Percentiles rank a stretch among this genome's conserved stretches.
Conservation (phyloP, 106 monocot species). For the Allium fistulosum region DNA sequence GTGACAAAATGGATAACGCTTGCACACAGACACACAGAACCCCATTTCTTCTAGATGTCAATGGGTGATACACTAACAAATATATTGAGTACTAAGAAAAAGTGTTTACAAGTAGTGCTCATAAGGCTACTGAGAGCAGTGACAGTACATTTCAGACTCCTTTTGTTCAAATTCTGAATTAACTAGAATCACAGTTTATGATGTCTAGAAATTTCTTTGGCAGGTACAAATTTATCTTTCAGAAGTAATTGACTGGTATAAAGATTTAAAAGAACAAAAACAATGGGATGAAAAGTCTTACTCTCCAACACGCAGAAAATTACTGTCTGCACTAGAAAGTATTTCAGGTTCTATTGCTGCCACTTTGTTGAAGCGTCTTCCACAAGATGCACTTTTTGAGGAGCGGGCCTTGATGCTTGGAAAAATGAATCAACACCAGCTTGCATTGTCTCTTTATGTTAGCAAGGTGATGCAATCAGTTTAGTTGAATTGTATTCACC, state of each 20-base stretch:
- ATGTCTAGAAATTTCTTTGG: slow-evolving; percentile 5
- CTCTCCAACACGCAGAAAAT: slow-evolving; percentile 71
- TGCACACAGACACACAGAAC: too few species aligned
- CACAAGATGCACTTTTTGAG: slow-evolving; percentile 78
- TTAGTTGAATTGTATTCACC: not conserved
- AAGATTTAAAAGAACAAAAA: slow-evolving; percentile 61
- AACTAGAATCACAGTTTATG: too few species aligned
- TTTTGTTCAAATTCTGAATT: too few species aligned
- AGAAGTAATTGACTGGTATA: slow-evolving; percentile 91
- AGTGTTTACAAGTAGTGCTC: too few species aligned
- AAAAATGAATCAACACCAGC: slow-evolving; percentile 83
- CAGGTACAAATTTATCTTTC: slow-evolving; percentile 99
- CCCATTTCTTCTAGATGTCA: too few species aligned
- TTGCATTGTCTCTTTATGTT: slow-evolving; percentile 87
- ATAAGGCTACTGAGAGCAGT: too few species aligned
- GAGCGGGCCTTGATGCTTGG: slow-evolving; percentile 88
- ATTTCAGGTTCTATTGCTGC: slow-evolving; percentile 71
- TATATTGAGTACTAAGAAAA: too few species aligned
- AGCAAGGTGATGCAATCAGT: slow-evolving; percentile 52
- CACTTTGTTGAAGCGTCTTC: slow-evolving; percentile 68
- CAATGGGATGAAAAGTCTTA: slow-evolving; percentile 81
- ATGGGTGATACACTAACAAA: too few species aligned
- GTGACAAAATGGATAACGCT: too few species aligned
- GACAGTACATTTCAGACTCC: too few species aligned
- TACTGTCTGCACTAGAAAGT: slow-evolving; percentile 65